phyloP scores from a whole-genome alignment of 2,329 filamentous ascomycete species.

The Cladosporium sphaerospermum region DNA sequence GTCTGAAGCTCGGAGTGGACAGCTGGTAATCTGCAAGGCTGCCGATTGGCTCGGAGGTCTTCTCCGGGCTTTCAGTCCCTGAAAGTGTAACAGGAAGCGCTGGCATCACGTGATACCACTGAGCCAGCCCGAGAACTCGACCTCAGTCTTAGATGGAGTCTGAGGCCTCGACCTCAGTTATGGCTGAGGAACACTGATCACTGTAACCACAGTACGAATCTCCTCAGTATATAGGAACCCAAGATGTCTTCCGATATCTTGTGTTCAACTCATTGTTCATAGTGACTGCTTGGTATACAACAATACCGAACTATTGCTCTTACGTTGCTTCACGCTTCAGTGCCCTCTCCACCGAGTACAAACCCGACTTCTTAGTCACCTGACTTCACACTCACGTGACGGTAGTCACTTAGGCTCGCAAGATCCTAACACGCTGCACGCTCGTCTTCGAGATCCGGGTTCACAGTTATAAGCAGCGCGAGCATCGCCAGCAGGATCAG shows the following conservation, averaged over 20 bases:
- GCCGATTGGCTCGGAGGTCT: not conserved
- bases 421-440: no score
- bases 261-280: no score
- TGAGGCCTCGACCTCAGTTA: not conserved
- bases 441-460: constrained; percentile 43
- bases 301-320: not conserved
- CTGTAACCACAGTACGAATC: not conserved
- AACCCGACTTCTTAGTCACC: not conserved
- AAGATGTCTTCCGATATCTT: not conserved
- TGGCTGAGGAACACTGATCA: not conserved
- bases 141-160: not conserved
- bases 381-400: not conserved
- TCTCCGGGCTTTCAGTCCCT: no score
- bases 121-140: not conserved
- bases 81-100: not conserved
- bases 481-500: constrained; percentile 36
- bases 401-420: not conserved
- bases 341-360: not conserved
- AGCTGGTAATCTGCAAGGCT: not conserved
- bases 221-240: not conserved
- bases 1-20: not conserved
- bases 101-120: not conserved
- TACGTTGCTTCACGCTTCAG: not conserved
- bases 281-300: not conserved
- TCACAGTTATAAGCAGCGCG: constrained; percentile 39